Conservation (phyloP, 306 rosid species). For the Prunus kanzakura region DNA sequence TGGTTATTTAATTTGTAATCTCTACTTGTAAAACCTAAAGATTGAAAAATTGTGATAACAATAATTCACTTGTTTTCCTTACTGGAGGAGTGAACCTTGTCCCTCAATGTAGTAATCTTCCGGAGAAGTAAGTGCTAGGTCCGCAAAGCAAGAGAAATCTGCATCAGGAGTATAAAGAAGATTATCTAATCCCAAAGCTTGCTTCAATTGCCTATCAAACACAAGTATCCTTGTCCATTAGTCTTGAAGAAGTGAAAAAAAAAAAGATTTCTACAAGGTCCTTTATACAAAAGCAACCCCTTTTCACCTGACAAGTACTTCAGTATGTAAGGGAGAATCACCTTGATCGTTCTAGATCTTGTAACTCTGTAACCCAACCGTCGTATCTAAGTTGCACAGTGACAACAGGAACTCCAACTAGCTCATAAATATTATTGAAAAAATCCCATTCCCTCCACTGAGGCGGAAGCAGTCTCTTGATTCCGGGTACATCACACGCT, state of each 20-base stretch:
- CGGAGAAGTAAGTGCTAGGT: conserved; percentile 90
- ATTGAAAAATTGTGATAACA: not conserved
- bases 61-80: conserved; percentile 27
- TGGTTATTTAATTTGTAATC: not conserved
- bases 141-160: conserved; percentile 98
- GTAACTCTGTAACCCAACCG: conserved; percentile 98
- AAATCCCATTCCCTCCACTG: conserved; percentile 80
- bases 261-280: not conserved
- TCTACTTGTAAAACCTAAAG: not conserved
- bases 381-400: conserved; percentile 98
- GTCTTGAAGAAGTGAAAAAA: not conserved
- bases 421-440: conserved; percentile 76
- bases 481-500: conserved; percentile 99
- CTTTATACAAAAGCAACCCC: conserved; percentile 6
- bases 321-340: conserved; percentile 30
- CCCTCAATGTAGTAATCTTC: conserved; percentile 93
- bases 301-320: conserved; percentile 11
- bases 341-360: conserved; percentile 93
- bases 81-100: conserved; percentile 98
- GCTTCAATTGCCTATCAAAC: conserved; percentile 56
- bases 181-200: conserved; percentile 87
- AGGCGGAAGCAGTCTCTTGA: conserved; percentile 77
- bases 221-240: conserved; percentile 7
- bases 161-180: conserved; percentile 99
- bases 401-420: conserved; percentile 95